These are phyloP conservation scores for Globisporangium cederbergense DNA, from an alignment of 352 stramenopile species.

Conservation along the genomic window DNA sequence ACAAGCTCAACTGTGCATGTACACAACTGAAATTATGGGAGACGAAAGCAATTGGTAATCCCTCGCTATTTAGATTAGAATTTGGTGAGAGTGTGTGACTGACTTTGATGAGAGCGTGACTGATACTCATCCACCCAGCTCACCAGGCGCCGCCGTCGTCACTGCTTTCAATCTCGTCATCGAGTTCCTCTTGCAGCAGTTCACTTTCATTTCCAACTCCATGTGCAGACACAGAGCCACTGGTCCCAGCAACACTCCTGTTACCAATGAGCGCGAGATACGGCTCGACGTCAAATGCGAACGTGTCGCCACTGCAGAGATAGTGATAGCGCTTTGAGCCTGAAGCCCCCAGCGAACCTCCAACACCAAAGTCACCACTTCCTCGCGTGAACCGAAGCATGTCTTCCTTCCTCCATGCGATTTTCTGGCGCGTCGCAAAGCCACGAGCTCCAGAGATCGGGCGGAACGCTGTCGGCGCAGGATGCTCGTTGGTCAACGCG, in stretches of 20 bases:
- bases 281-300: slow-evolving; percentile 67
- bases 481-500: slow-evolving; percentile 64
- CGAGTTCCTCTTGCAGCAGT: slow-evolving; percentile 21
- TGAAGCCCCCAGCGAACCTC: background rate
- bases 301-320: slow-evolving; percentile 51
- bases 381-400: slow-evolving; percentile 22
- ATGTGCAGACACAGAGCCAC: background rate
- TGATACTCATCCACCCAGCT: no score
- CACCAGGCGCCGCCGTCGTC: slow-evolving; percentile 25
- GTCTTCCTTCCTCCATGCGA: slow-evolving; percentile 40
- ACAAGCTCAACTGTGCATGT: background rate
- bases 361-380: slow-evolving; percentile 23
- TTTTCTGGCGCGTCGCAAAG: slow-evolving; percentile 43
- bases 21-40: background rate
- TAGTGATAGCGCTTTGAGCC: slow-evolving; percentile 12
- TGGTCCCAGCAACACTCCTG: background rate
- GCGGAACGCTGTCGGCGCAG: slow-evolving; percentile 62
- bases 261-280: slow-evolving; percentile 47
- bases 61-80: background rate
- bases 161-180: slow-evolving; percentile 73
- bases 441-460: slow-evolving; percentile 57
- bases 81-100: background rate
- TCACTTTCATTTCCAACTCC: slow-evolving; percentile 2
- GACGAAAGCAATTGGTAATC: background rate
- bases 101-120: no score